These are phyloP conservation scores for Porogramme epimiltina DNA, from an alignment of 1,284 basidiomycete species.

Conservation along the genomic window DNA sequence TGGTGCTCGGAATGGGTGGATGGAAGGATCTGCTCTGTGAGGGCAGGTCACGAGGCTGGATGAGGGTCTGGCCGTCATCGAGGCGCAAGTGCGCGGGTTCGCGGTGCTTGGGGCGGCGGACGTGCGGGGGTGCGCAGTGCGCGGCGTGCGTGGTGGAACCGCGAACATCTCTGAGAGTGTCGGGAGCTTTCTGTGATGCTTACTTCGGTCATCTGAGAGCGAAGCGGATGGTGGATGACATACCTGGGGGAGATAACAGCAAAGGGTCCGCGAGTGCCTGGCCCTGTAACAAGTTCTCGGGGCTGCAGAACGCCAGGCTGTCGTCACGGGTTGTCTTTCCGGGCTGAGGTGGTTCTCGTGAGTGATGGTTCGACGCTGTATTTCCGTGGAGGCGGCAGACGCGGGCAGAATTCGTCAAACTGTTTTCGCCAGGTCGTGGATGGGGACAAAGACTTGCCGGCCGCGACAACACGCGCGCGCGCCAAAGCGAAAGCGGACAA, in stretches of 20 bases:
- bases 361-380: neutral
- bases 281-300: slow-evolving; percentile 8
- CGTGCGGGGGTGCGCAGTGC: no score
- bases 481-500: neutral
- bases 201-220: slow-evolving; percentile 5
- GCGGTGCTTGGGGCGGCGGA: no score
- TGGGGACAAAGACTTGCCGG: neutral
- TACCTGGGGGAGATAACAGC: slow-evolving; percentile 10
- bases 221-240: slow-evolving; percentile 9
- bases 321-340: slow-evolving; percentile 12
- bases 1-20: no score
- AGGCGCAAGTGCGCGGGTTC: no score
- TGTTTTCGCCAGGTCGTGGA: slow-evolving; percentile 1
- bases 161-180: slow-evolving; percentile 3
- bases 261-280: slow-evolving; percentile 21
- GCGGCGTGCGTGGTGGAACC: no score
- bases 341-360: neutral
- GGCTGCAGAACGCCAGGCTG: slow-evolving; percentile 2
- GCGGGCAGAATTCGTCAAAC: neutral
- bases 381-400: no score
- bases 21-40: no score
- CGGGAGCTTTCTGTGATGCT: neutral
- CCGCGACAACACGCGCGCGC: neutral
- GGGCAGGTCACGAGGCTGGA: no score
- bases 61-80: no score